Base-by-base conservation (phyloP, 2,329 filamentous ascomycete species). In the Ploettnerulaceae sp. region DNA sequence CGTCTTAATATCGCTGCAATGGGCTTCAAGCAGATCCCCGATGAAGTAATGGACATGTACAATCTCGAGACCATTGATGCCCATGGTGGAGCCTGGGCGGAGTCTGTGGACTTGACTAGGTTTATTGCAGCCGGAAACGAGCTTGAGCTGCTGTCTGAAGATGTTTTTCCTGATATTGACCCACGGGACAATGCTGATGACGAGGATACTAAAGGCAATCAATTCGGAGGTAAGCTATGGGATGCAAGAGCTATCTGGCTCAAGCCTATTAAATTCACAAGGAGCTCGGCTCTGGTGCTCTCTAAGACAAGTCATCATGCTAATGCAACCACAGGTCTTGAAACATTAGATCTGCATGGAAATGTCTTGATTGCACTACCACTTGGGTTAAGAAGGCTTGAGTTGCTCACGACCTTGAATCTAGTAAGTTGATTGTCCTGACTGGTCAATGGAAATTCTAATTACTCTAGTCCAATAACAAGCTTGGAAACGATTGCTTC, bases 71-170 rank as follows among this genome's bases (percentile, higher is more conserved):
- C 77, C 1, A 74, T 81, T 45, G 79, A 83, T 28, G 73, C 71
- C 9, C 70, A 76, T 17, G 79, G 76, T 26, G 77, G 81, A 8
- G 80, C 83, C 25, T 97, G 93, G 93, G 89, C 89, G 2, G 91
- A 97, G 65, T 84, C 86, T 49, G 88, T 97, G 8, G 91, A 97
- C 61, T 69, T 97, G 35, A 85, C 83, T 1, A 81, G 85, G 51
- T 81, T 97, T 39, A 79, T 93, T 54, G 89, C 86, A 5, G 89
- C 91, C 7, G 89, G 95, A 61, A 97, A 98, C 60, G 87, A 95
- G 60, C 67, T 98, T 37, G 81, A 87, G 58, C 71, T 73, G 24
- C 72, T 97, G 25, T 77, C 81, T 2, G 86, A 93, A 14, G 69
- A 72, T 2, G 71, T 89, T 14, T 96, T 97, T 57, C 90, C 91